A percentile compares a stretch with the other conserved stretches of the same genome.
phyloP scores from a whole-genome alignment of 306 rosid genomes.

The Ormosia emarginata region DNA sequence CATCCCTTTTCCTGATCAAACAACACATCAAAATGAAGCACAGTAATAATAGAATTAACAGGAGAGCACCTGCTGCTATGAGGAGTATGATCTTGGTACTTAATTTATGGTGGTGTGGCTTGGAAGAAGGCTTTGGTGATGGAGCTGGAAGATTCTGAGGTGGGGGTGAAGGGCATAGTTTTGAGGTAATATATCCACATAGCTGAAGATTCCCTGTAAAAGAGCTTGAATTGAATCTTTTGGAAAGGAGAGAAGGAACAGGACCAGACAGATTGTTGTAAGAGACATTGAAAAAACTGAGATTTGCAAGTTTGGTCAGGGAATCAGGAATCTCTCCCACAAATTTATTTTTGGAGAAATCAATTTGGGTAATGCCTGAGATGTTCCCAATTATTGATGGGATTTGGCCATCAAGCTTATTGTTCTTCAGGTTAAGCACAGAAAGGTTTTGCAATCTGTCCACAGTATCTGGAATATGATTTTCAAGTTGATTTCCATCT shows the following conservation, averaged over 20 bases:
- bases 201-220: slow-evolving; percentile 76
- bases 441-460: slow-evolving; percentile 59
- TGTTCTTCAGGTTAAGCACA: slow-evolving; percentile 56
- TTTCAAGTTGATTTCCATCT: slow-evolving; percentile 43
- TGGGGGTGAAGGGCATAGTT: slow-evolving; percentile 60
- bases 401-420: slow-evolving; percentile 66
- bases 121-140: slow-evolving; percentile 34
- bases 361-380: slow-evolving; percentile 55
- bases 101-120: slow-evolving; percentile 42
- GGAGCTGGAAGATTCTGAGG: slow-evolving; percentile 55
- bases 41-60: slow-evolving; percentile 58
- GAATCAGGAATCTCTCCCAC: slow-evolving; percentile 69
- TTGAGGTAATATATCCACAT: slow-evolving; percentile 64
- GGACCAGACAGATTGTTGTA: slow-evolving; percentile 82
- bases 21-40: slow-evolving; percentile 72
- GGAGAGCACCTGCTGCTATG: slow-evolving; percentile 73
- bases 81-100: slow-evolving; percentile 83
- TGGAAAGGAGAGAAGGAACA: slow-evolving; percentile 63
- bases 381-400: slow-evolving; percentile 76
- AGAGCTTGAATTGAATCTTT: slow-evolving; percentile 82
- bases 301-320: slow-evolving; percentile 49
- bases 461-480: slow-evolving; percentile 48
- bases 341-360: slow-evolving; percentile 64
- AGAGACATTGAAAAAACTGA: slow-evolving; percentile 79
- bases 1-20: slow-evolving; percentile 61